Evolutionary conservation across 805 yeast genomes (phyloP), one percentile per base, ranked within the genome.

Genomic region (Brettanomyces sp.): DNA sequence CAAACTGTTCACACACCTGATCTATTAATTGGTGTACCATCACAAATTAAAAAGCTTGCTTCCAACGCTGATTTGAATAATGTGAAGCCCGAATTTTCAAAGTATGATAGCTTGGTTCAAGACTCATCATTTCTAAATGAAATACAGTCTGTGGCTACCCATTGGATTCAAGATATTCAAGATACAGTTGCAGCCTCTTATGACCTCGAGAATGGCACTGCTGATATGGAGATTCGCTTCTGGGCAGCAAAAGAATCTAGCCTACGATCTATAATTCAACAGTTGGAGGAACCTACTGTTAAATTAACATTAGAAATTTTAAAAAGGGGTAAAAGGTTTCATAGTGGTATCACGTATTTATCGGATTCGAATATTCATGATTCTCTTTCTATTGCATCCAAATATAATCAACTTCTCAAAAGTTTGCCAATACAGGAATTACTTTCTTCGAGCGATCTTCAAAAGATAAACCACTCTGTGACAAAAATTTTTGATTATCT

Each of bases 201-300:
- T 39, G 74, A 74, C 25, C 77, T 84, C 0, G 49, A 63, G 0
- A 79, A 74, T 25, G 88, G 85, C 2, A 64, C 77, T 0, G 65
- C 79, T 0, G 52, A 63, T 1, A 88, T 83, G 37, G 97, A 90
- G 55, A 69, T 84, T 3, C 76, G 72, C 41, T 89, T 85, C 52
- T 90, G 97, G 97, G 64, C 68, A 7, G 75, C 87, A 0, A 69
- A 85, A 67, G 91, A 85, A 54, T 56, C 63, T 2, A 80, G 86
- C 0, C 65, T 90, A 39, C 47, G 53, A 3, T 65, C 79, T 1
- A 69, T 85, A 1, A 74, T 76, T 45, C 67, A 68, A 1, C 95
- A 88, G 56, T 61, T 85, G 1, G 60, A 69, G 3, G 66, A 76
- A 1, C 69, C 71, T 0, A 80, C 77, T 34, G 76, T 87, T 1